A percentile compares a stretch with the other conserved stretches of the same genome.
phyloP scores from a whole-genome alignment of 306 rosid species.

The Lathyrus tuberosus region DNA sequence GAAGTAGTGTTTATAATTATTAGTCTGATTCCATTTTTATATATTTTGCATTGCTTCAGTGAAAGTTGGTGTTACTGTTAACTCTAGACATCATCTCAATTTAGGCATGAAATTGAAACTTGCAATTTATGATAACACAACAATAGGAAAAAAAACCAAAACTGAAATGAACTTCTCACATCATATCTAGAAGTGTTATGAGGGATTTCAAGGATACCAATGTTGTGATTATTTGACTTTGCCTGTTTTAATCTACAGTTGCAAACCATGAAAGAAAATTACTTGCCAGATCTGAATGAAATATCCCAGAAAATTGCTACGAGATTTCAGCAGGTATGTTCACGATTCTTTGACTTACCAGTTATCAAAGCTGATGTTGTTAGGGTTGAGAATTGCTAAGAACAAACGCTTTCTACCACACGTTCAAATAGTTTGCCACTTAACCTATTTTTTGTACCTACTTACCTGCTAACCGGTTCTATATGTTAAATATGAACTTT shows the following conservation, averaged over 20 bases:
- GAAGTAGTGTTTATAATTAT: conserved; percentile 16
- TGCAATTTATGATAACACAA: conserved; percentile 18
- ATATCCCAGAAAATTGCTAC: conserved; percentile 56
- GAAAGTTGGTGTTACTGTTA: not conserved
- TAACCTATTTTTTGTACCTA: no score
- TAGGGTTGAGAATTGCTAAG: no score
- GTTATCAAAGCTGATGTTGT: no score
- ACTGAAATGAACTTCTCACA: not conserved
- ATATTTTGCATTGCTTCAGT: conserved; percentile 10
- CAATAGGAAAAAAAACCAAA: not conserved
- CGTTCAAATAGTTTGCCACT: no score
- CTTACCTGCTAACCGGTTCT: no score
- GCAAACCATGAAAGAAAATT: conserved; percentile 66
- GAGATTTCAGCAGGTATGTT: conserved; percentile 68
- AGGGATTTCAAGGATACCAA: conserved; percentile 44
- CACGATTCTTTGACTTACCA: no score
- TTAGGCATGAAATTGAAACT: conserved; percentile 24
- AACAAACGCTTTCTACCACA: no score
- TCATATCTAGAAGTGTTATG: conserved; percentile 33
- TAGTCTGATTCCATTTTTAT: conserved; percentile 16
- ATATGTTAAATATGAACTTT: no score
- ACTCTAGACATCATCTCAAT: conserved; percentile 9
- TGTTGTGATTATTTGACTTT: conserved; percentile 34
- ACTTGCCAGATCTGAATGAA: conserved; percentile 64
- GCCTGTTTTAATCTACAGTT: conserved; percentile 53